phyloP scores from a whole-genome alignment of 139 green algal genomes.

The Volvox africanus region DNA sequence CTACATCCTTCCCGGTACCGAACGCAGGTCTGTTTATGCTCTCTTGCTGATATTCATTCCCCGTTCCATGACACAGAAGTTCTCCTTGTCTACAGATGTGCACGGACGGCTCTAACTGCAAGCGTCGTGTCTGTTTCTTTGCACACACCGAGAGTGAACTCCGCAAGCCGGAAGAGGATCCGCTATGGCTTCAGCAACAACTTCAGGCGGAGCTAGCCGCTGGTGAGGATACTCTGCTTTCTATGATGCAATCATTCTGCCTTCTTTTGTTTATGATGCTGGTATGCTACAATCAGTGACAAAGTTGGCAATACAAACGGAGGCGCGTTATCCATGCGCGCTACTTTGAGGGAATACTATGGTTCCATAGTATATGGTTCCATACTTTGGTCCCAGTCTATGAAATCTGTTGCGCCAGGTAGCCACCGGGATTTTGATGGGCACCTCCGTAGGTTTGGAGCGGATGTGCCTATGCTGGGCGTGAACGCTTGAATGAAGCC shows the following conservation, averaged over 20 bases:
- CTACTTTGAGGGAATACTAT: no score
- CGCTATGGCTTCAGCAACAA: slow-evolving; percentile 70
- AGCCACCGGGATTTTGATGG: no score
- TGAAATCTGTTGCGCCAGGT: no score
- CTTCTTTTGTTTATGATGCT: not conserved
- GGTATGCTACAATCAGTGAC: no score
- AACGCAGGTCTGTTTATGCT: slow-evolving; percentile 73
- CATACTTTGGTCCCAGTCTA: no score
- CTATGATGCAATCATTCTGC: not conserved
- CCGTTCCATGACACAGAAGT: no score
- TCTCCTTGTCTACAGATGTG: slow-evolving; percentile 82
- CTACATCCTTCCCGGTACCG: slow-evolving; percentile 94
- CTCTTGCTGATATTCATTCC: not conserved
- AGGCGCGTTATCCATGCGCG: no score
- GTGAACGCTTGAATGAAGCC: no score
- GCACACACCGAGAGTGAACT: slow-evolving; percentile 91
- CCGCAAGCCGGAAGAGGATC: slow-evolving; percentile 74
- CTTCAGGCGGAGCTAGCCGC: slow-evolving; percentile 46
- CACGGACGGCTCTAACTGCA: slow-evolving; percentile 91
- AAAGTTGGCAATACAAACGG: no score
- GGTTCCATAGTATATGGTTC: no score
- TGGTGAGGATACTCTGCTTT: slow-evolving; percentile 2
- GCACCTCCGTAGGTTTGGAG: no score
- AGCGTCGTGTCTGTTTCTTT: slow-evolving; percentile 97
- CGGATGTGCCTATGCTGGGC: no score